Percentiles rank a stretch among this genome's conserved stretches.
phyloP scores from a whole-genome alignment of 805 yeast species.

The Cyberlindnera japonica region DNA sequence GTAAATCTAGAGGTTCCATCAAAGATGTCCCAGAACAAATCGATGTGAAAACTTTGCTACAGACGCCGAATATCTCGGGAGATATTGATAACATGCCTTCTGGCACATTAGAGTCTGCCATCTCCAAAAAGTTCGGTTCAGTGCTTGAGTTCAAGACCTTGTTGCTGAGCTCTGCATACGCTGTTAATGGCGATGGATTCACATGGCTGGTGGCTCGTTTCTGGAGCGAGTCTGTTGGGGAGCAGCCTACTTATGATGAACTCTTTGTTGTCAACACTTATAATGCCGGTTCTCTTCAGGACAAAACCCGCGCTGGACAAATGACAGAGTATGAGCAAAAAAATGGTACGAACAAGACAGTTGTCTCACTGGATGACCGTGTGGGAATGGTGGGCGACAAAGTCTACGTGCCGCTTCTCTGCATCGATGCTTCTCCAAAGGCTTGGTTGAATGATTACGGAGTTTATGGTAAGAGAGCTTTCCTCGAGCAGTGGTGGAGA shows the following conservation, averaged over 20 bases:
- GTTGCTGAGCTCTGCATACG: slow-evolving; percentile 61
- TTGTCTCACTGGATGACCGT: slow-evolving; percentile 36
- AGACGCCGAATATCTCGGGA: slow-evolving; percentile 40
- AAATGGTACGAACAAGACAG: slow-evolving; percentile 18
- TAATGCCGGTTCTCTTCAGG: slow-evolving; percentile 82
- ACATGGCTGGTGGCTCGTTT: slow-evolving; percentile 78
- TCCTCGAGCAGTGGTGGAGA: slow-evolving; percentile 64
- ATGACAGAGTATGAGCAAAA: slow-evolving; percentile 25
- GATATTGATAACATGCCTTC: slow-evolving; percentile 30
- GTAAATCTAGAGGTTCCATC: slow-evolving; percentile 24
- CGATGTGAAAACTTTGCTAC: slow-evolving; percentile 33
- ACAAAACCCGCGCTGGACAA: slow-evolving; percentile 49
- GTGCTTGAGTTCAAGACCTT: slow-evolving; percentile 70
- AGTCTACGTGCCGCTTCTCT: slow-evolving; percentile 54
- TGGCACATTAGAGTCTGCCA: slow-evolving; percentile 33
- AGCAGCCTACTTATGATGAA: slow-evolving; percentile 33
- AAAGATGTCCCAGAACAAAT: slow-evolving; percentile 8
- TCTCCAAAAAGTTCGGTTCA: slow-evolving; percentile 53
- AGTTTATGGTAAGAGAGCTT: slow-evolving; percentile 63
- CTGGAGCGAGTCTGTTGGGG: slow-evolving; percentile 20
- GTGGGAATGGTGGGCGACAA: slow-evolving; percentile 21
- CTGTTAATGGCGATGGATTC: slow-evolving; percentile 84
- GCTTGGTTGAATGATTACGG: slow-evolving; percentile 74
- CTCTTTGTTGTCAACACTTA: slow-evolving; percentile 79
- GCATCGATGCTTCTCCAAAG: slow-evolving; percentile 70